Evolutionary conservation across 2,329 filamentous ascomycete species (phyloP).

Genomic region (Xylaria sp.): DNA sequence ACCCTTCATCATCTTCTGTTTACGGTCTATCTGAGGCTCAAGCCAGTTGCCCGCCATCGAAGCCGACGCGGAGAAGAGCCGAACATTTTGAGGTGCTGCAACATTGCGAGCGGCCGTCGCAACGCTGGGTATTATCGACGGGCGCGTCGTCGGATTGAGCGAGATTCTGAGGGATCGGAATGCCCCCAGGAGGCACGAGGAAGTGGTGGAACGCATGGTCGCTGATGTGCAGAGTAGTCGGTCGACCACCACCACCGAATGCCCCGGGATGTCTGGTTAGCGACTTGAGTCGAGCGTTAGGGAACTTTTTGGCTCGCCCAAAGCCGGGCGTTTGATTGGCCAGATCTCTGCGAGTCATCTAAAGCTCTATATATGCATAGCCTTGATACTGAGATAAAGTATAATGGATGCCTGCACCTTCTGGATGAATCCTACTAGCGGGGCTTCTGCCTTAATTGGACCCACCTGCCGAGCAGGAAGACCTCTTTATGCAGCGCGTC

Average conservation of each 20-base stretch:
- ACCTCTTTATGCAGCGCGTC: slow-evolving; percentile 14
- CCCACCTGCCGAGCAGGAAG: neutral
- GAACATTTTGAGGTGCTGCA: slow-evolving; percentile 41
- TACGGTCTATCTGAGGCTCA: slow-evolving; percentile 67
- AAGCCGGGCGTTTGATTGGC: slow-evolving; percentile 10
- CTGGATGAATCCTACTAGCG: neutral
- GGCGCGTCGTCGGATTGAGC: slow-evolving; percentile 36
- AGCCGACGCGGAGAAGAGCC: slow-evolving; percentile 69
- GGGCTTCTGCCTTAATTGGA: slow-evolving; percentile 1
- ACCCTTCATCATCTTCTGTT: slow-evolving; percentile 87
- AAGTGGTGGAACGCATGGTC: slow-evolving; percentile 43
- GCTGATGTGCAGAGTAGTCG: slow-evolving; percentile 22
- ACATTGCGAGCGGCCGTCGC: slow-evolving; percentile 32
- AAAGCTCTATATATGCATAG: too few relatives aligned
- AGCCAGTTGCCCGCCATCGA: slow-evolving; percentile 67
- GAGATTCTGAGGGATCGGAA: slow-evolving; percentile 47
- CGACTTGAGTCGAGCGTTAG: neutral
- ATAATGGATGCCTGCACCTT: neutral
- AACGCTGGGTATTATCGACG: slow-evolving; percentile 28
- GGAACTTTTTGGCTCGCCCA: slow-evolving; percentile 10
- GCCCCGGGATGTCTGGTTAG: neutral
- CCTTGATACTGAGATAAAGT: neutral
- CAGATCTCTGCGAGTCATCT: neutral
- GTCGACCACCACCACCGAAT: slow-evolving; percentile 1
- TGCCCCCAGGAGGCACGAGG: slow-evolving; percentile 45